These are phyloP conservation scores for Eucalyptus virginea DNA, from an alignment of 345 rosid species.

Conservation along the genomic window DNA sequence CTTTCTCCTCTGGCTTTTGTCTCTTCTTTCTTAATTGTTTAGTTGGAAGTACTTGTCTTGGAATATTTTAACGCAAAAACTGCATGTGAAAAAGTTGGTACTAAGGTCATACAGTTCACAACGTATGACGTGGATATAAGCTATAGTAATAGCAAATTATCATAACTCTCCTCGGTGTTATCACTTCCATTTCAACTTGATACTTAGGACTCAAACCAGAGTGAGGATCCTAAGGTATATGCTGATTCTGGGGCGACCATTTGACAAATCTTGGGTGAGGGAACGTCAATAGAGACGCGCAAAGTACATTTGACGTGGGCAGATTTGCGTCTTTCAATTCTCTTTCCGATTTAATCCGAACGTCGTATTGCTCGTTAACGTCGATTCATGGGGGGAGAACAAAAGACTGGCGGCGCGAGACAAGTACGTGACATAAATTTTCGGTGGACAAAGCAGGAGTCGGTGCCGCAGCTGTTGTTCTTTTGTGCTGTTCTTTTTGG, in stretches of 20 bases:
- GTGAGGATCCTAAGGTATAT: neutral
- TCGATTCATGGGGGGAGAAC: neutral
- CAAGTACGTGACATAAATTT: slow-evolving; percentile 1
- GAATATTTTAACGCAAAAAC: neutral
- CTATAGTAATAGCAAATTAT: neutral
- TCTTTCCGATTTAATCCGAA: neutral
- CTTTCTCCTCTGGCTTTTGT: neutral
- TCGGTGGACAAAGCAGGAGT: slow-evolving; percentile 20
- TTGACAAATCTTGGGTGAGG: neutral
- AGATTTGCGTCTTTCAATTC: neutral
- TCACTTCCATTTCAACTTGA: neutral
- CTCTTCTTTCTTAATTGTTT: neutral
- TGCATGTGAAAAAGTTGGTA: neutral
- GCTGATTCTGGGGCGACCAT: neutral
- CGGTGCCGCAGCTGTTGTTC: slow-evolving; percentile 10
- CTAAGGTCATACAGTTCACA: neutral
- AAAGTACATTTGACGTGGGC: neutral
- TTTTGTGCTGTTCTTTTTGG: neutral
- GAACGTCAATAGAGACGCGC: neutral
- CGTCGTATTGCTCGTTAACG: neutral
- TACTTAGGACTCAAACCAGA: neutral
- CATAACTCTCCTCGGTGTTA: neutral
- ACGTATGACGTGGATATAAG: neutral
- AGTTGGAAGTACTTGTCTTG: neutral
- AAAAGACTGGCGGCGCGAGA: neutral